Conservation (phyloP, 371 early-diverging fungal species). For the Batrachochytrium dendrobatidis region DNA sequence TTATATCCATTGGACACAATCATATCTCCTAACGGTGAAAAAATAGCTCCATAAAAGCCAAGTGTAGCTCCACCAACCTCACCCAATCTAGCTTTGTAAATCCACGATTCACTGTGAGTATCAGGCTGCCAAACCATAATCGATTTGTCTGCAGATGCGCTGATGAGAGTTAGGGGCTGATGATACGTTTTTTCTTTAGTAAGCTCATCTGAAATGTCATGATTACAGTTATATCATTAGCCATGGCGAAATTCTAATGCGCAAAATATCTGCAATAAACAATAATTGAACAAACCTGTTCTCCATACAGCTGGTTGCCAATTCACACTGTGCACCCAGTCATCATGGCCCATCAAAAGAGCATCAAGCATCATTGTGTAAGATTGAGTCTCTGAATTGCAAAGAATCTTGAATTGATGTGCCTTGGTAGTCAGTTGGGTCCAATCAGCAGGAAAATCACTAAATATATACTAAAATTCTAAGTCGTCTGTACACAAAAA, state of each 20-base stretch:
- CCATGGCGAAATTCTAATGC: not conserved
- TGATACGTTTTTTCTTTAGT: constrained; percentile 23
- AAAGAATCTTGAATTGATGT: constrained; percentile 43
- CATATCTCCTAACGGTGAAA: constrained; percentile 57
- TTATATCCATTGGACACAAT: constrained; percentile 76
- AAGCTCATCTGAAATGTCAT: not conserved
- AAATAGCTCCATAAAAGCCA: constrained; percentile 77
- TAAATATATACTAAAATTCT: no score
- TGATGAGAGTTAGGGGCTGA: constrained; percentile 68
- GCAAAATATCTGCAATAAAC: not conserved
- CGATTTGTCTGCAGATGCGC: constrained; percentile 89
- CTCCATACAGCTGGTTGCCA: constrained; percentile 56
- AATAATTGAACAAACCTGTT: not conserved
- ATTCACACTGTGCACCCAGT: constrained; percentile 83
- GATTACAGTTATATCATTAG: not conserved
- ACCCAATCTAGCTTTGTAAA: constrained; percentile 75
- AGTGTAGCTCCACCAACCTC: constrained; percentile 80
- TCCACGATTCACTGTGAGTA: constrained; percentile 73
- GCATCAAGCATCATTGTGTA: constrained; percentile 70
- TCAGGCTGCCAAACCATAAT: constrained; percentile 91
- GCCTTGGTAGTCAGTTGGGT: constrained; percentile 71
- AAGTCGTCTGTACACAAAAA: no score
- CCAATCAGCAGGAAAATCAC: constrained; percentile 6
- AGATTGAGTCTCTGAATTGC: not conserved
- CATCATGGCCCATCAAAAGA: constrained; percentile 90